Evolutionary conservation across 352 stramenopile species (phyloP), one percentile per base, ranked within the genome.

Genomic region (Phytophthora pini): DNA sequence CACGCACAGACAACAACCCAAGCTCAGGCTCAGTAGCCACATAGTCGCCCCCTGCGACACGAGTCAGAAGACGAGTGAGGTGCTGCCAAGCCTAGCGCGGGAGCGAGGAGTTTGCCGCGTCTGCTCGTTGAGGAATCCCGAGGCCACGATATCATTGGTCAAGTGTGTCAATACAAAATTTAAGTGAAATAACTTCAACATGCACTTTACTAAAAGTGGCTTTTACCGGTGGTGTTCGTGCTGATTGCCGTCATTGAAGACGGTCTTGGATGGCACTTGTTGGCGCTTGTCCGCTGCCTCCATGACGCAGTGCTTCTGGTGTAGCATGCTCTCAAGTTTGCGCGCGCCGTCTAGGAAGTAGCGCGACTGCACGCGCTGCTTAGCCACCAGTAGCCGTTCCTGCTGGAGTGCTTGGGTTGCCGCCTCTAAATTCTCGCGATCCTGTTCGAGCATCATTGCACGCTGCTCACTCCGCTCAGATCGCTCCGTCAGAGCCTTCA

Each of bases 291-390:
- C 61, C 26, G 24, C 36, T 22, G 46, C 64, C 53, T 72, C 62
- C 62, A 76, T 56, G 51, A 46, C 64, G 24, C 51, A 61, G 47
- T 81, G 71, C 49, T 90, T 84, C 62, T 87, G 77, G 40, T 90
- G 74, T 26, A 88, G 38, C 65, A 92, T 74, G 29, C 64, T 64
- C 66, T 90, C 83, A 15, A 90, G 74, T 32, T 89, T 87, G 34
- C 77, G 75, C 22, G 87, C 80, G 44, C 82, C 79, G 50, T 93
- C 79, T 17, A 93, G 63, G 49, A 95, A 81, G 52, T 91, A 80
- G 20, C 84, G 81, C 56, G 84, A 93, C 66, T 95, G 79, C 63
- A 88, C 62, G 40, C 84, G 87, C 68, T 92, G 82, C 60, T 88
- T 92, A 36, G 82, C 81, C 17, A 93, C 73, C 49, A 84, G 44